These are phyloP conservation scores for Abrus precatorius DNA, from an alignment of 306 rosid species.

Conservation along the genomic window DNA sequence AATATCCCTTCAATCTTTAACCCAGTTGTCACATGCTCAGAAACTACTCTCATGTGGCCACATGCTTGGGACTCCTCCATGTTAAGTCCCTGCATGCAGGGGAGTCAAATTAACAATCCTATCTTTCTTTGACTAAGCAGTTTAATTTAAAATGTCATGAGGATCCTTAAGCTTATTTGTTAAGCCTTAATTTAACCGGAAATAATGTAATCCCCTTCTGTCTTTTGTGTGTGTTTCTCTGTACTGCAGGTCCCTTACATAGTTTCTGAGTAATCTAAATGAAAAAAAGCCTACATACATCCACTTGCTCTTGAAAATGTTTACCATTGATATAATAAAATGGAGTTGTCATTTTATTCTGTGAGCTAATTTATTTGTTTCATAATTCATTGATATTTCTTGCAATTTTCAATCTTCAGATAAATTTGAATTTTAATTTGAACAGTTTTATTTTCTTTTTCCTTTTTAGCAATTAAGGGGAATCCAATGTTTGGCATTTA, in stretches of 20 bases:
- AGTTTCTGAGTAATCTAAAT: conserved; percentile 25
- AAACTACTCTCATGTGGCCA: conserved; percentile 91
- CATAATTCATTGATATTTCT: conserved; percentile 26
- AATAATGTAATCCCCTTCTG: conserved; percentile 45
- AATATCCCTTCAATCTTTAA: conserved; percentile 51
- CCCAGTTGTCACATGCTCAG: conserved; percentile 80
- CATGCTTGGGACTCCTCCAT: conserved; percentile 83
- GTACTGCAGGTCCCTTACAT: conserved; percentile 41
- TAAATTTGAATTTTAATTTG: background rate
- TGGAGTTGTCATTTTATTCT: conserved; percentile 39
- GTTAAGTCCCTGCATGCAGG: conserved; percentile 73
- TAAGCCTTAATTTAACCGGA: conserved; percentile 42
- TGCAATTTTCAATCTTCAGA: conserved; percentile 24
- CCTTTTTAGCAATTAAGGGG: conserved; percentile 15
- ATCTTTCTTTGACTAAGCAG: conserved; percentile 66
- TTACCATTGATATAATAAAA: conserved; percentile 46
- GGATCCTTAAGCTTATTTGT: conserved; percentile 50
- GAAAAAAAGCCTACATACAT: conserved; percentile 27
- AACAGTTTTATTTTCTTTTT: background rate
- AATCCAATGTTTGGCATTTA: conserved; percentile 1
- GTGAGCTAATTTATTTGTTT: conserved; percentile 18
- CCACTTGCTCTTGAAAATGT: conserved; percentile 38
- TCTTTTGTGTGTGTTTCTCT: conserved; percentile 44
- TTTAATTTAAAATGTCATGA: conserved; percentile 39
- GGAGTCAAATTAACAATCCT: conserved; percentile 65